Percentiles rank a stretch among this genome's conserved stretches.
Evolutionary conservation across 495 filamentous ascomycete species (phyloP).

Genomic region (Hypoxylon perforatum): DNA sequence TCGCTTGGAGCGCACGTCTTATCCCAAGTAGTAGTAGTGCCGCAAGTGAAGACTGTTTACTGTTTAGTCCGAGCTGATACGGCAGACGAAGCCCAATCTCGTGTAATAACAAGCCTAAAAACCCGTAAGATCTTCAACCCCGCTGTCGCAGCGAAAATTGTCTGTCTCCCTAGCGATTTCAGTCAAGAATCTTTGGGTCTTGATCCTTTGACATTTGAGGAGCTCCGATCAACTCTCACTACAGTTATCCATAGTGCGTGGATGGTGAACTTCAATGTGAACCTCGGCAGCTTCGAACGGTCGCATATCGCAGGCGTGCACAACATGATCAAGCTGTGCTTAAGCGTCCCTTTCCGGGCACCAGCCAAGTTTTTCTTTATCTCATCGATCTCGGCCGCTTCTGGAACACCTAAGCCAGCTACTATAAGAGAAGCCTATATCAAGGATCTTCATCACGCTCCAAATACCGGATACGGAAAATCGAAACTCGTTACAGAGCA

Average conservation of each 20-base stretch:
- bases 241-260: conserved; percentile 68
- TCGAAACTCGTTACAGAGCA: conserved; percentile 72
- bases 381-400: conserved; percentile 62
- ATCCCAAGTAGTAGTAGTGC: conserved; percentile 49
- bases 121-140: conserved; percentile 32
- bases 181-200: conserved; percentile 59
- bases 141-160: conserved; percentile 50
- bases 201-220: conserved; percentile 43
- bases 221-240: conserved; percentile 56
- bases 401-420: conserved; percentile 48
- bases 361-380: conserved; percentile 64
- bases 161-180: conserved; percentile 57
- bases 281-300: conserved; percentile 52
- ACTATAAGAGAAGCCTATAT: conserved; percentile 57
- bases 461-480: conserved; percentile 68
- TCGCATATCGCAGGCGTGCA: conserved; percentile 62
- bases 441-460: conserved; percentile 48
- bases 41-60: conserved; percentile 57
- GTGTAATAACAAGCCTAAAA: conserved; percentile 37
- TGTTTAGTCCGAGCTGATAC: conserved; percentile 61
- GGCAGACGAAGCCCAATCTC: conserved; percentile 24
- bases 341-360: conserved; percentile 50
- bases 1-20: conserved; percentile 69
- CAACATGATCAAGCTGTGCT: conserved; percentile 65
- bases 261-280: conserved; percentile 68